A percentile compares a stretch with the other conserved stretches of the same genome.
Conservation (phyloP, 2,329 filamentous ascomycete genomes). For the Penicillium sp. region DNA sequence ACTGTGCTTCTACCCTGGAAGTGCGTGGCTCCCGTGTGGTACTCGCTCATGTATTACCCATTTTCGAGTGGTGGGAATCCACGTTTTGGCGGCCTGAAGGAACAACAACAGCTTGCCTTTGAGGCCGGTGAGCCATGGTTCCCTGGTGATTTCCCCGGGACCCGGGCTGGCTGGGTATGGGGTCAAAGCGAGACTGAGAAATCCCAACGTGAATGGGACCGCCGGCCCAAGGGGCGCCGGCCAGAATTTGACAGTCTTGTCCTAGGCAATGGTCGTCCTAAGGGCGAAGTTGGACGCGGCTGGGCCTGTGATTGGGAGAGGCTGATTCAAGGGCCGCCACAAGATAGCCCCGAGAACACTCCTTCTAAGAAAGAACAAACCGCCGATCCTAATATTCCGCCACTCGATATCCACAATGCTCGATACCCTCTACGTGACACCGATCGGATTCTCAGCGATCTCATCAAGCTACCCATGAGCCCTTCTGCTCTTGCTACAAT, state of each 20-base stretch:
- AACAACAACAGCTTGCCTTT: constrained; percentile 76
- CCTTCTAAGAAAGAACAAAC: constrained; percentile 7
- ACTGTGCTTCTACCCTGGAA: constrained; percentile 86
- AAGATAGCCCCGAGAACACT: neutral
- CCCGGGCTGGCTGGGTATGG: constrained; percentile 74
- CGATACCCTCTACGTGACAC: constrained; percentile 44
- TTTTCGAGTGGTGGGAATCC: constrained; percentile 76
- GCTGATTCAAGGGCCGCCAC: constrained; percentile 50
- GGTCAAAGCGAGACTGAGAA: constrained; percentile 63
- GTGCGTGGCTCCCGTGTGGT: constrained; percentile 82
- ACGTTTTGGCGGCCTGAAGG: constrained; percentile 75
- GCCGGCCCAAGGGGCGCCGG: constrained; percentile 77
- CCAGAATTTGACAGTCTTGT: constrained; percentile 71
- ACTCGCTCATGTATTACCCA: constrained; percentile 76
- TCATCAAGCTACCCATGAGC: constrained; percentile 13
- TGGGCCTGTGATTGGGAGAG: constrained; percentile 81
- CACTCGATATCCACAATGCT: constrained; percentile 30
- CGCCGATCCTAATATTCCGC: constrained; percentile 19
- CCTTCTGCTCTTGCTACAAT: constrained; percentile 55
- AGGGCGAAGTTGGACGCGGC: constrained; percentile 78
- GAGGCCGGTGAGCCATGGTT: constrained; percentile 79
- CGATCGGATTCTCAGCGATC: constrained; percentile 24
- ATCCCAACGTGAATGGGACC: constrained; percentile 66
- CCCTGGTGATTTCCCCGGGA: constrained; percentile 78
- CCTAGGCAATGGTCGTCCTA: constrained; percentile 64